Percentiles rank a stretch among this genome's conserved stretches.
Conservation (phyloP, 2,329 filamentous ascomycete genomes). For the Rutstroemia sp. region DNA sequence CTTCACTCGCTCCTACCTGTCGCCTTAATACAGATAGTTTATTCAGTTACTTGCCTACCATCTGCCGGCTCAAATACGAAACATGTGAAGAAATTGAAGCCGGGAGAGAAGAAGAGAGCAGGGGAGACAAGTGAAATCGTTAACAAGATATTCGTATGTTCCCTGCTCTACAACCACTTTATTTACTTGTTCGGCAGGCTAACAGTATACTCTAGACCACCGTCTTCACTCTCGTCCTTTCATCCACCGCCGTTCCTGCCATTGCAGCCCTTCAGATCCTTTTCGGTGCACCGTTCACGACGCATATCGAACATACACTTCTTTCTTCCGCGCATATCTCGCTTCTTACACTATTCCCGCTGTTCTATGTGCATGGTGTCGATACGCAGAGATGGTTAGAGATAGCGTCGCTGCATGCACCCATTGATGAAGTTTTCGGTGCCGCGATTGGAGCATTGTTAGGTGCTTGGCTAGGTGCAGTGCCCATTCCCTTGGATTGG, state of each 20-base stretch:
- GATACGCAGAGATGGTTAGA: slow-evolving; percentile 63
- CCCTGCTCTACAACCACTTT: background rate
- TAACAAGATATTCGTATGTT: slow-evolving; percentile 16
- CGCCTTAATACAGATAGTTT: slow-evolving; percentile 54
- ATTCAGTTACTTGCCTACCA: slow-evolving; percentile 57
- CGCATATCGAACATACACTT: slow-evolving; percentile 69
- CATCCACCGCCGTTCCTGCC: slow-evolving; percentile 41
- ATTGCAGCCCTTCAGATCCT: slow-evolving; percentile 59
- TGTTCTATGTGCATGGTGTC: slow-evolving; percentile 81
- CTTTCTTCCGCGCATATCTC: slow-evolving; percentile 78
- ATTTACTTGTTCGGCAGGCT: background rate
- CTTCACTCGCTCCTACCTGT: slow-evolving; percentile 54
- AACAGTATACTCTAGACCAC: slow-evolving; percentile 20
- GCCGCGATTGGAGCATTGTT: slow-evolving; percentile 68
- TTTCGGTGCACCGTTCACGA: slow-evolving; percentile 85
- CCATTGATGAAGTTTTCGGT: slow-evolving; percentile 79
- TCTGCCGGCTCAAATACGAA: slow-evolving; percentile 44
- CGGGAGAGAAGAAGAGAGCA: slow-evolving; percentile 47
- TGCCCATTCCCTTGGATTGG: slow-evolving; percentile 96
- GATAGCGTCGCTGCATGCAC: slow-evolving; percentile 58
- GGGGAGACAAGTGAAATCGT: slow-evolving; percentile 12
- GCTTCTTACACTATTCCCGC: slow-evolving; percentile 67
- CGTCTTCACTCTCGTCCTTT: slow-evolving; percentile 59
- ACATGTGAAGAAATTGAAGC: slow-evolving; percentile 41
- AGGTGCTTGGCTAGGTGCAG: slow-evolving; percentile 87